Evolutionary conservation across 116 monocot genomes (phyloP), one percentile per base, ranked within the genome.

Genomic region (Dioscorea cayenensis): DNA sequence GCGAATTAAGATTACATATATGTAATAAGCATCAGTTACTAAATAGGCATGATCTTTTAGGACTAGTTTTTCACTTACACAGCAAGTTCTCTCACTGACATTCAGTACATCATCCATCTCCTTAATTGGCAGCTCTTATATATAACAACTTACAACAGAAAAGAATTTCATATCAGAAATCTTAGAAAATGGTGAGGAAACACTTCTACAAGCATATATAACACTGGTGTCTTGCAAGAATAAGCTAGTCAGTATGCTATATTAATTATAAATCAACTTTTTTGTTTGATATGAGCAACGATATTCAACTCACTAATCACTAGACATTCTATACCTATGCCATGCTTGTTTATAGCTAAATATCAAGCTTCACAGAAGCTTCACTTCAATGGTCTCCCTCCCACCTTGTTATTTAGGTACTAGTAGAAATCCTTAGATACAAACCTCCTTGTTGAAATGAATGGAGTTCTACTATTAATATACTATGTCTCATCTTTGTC

Each of bases 281-380:
- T 16, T 7, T 52, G 3, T 52, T 18, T 18, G 12, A 9, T 6
- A 38, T 5, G 38, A 38, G 9, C 38, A 52, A 18, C 18, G 3
- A 13, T 52, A 0, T 16, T 52, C 52, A 14, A 18, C 52, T 3
- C 4, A 52, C 52, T 52, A 52, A 13, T 52, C 13, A 18, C 52
- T 52, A 18, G 52, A 52, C 52, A 52, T 7, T 52, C 3, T 52
- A 52, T 52, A 52, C 96, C 96, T 97, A 78, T 99, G 93, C 91
- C 99, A 99, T 70, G 99, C 94, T 73, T 94, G 99, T 77, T 99
- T 94, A 80, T 99, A 94, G 78, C 94, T 99, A 82, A 94, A 99
- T 43, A 89, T 70, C 72, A n/a, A n/a, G n/a, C n/a, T n/a, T n/a
- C n/a, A n/a, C n/a, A n/a, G n/a, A n/a, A n/a, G n/a, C n/a, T n/a